Evolutionary conservation across 768 basidiomycete species (phyloP).

Genomic region (Rhodotorula toruloides): DNA sequence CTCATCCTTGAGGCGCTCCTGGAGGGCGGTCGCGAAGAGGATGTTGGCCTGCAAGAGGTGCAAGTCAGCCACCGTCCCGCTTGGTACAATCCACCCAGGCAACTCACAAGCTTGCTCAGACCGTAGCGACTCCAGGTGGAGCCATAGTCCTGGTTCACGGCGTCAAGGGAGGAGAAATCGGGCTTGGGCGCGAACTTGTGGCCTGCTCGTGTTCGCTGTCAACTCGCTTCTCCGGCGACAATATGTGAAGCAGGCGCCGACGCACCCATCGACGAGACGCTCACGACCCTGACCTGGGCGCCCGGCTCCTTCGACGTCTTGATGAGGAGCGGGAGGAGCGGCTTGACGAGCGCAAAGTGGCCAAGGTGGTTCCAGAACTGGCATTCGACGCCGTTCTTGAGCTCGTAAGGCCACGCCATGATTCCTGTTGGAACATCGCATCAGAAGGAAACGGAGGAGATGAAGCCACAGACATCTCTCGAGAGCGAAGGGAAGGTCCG

Average conservation of each 20-base stretch:
- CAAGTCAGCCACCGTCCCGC: not conserved
- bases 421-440: conserved; percentile 21
- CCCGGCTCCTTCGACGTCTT: conserved; percentile 32
- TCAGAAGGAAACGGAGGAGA: no score
- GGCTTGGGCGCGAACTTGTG: conserved; percentile 12
- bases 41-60: conserved; percentile 21
- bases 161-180: conserved; percentile 21
- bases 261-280: conserved; percentile 19
- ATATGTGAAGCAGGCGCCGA: not conserved
- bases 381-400: conserved; percentile 30
- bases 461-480: no score
- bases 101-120: not conserved
- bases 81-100: not conserved
- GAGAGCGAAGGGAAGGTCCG: no score
- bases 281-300: conserved; percentile 30
- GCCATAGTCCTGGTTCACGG: conserved; percentile 8
- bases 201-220: not conserved
- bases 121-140: conserved; percentile 30
- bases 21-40: conserved; percentile 15
- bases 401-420: conserved; percentile 39
- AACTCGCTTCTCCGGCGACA: not conserved
- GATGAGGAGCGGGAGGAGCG: conserved; percentile 34
- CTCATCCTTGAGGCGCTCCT: conserved; percentile 17
- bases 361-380: conserved; percentile 42
- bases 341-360: conserved; percentile 37